Evolutionary conservation across 2,329 filamentous ascomycete genomes (phyloP), one percentile per base, ranked within the genome.

Genomic region (Cephalotrichum gorgonifer): DNA sequence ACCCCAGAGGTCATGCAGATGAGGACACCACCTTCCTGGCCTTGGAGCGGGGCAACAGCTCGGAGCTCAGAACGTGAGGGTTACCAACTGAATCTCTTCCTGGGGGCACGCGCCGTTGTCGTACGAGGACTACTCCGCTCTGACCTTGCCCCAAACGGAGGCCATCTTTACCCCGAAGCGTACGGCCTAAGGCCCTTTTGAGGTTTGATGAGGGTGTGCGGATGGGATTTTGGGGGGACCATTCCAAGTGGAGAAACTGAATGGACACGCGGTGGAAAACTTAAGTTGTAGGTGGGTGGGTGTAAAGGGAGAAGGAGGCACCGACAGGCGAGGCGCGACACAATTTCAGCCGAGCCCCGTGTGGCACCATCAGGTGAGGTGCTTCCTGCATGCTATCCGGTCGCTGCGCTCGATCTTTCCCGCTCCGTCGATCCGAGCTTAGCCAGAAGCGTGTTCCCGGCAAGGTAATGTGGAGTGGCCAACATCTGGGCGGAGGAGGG

Each of bases 1-100:
- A 43, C 41, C n/a, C 26, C 41, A 9, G 23, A n/a, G 25, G 41
- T 43, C 41, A 43, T 43, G 41, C 41, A 43, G 41, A 43, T 43
- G 41, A 43, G 41, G 41, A 43, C 41, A 43, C 41, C 41, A 43
- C 39, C 23, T 11, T 4, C 11, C 41, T 14, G 22, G n/a, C 35
- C 20, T 11, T 17, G 17, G n/a, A 26, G 22, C 11, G 41, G 41
- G 41, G 41, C 22, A 43, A 17, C n/a, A 27, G 22, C 22, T 26
- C 11, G 41, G 22, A 39, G 33, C 6, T 20, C 2, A 39, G 41
- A 23, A 31, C 14, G 28, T 31, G 28, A 27, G 2, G 25, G n/a
- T 6, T 43, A 17, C 15, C 41, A 6, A 11, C 12, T 4, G 22
- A 6, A 14, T 43, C 9, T 27, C 25, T 27, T 25, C 7, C 23